Evolutionary conservation across 371 early-diverging fungal genomes (phyloP).

Genomic region (Smittium culicis): DNA sequence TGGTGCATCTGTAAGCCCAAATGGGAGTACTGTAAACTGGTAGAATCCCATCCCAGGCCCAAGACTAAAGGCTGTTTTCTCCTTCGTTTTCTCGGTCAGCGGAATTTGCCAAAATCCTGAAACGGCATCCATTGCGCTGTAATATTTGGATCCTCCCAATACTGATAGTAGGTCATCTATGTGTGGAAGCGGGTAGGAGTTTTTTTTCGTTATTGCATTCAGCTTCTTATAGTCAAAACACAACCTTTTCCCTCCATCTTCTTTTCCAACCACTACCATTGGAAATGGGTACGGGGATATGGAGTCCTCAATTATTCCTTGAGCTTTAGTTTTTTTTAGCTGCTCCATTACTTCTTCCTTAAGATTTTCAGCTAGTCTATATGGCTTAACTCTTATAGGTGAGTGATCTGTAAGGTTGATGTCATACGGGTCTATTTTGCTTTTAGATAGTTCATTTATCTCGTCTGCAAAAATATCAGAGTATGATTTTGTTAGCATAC

Average conservation of each 20-base stretch:
- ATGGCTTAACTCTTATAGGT: no score
- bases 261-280: conserved; percentile 29
- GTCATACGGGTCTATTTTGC: no score
- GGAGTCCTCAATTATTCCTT: background rate
- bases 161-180: conserved; percentile 26
- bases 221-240: conserved; percentile 38
- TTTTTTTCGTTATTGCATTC: conserved; percentile 33
- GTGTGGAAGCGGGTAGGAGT: conserved; percentile 29
- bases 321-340: background rate
- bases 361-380: no score
- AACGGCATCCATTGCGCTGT: conserved; percentile 16
- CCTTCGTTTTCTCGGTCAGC: background rate
- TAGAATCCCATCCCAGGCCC: background rate
- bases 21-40: conserved; percentile 34
- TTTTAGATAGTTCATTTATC: no score
- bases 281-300: conserved; percentile 25
- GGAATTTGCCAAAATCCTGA: conserved; percentile 8
- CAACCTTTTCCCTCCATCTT: conserved; percentile 28
- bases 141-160: conserved; percentile 12
- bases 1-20: conserved; percentile 24
- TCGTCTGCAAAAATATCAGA: no score
- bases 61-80: background rate
- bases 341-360: conserved; percentile 3
- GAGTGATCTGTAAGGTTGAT: no score
- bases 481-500: no score